Conservation (phyloP, 164 flowering plant genomes). For the Cinnamomum chago region DNA sequence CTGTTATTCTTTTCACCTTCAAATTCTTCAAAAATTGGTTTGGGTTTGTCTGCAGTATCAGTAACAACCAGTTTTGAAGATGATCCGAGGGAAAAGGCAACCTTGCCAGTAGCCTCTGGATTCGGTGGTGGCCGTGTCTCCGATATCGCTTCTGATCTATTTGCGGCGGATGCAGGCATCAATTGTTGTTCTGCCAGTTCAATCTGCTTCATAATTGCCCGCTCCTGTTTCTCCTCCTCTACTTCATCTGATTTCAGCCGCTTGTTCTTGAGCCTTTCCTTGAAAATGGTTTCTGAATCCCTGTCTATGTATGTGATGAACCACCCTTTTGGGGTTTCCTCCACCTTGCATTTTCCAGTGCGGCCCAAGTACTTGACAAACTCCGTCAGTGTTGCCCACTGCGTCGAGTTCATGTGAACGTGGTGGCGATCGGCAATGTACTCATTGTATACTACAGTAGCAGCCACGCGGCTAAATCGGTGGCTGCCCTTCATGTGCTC, state of each 20-base stretch:
- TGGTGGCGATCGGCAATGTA: slow-evolving; percentile 82
- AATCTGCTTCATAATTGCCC: slow-evolving; percentile 69
- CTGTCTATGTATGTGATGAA: slow-evolving; percentile 84
- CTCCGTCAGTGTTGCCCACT: slow-evolving; percentile 91
- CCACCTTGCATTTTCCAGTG: slow-evolving; percentile 85
- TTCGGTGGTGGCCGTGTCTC: slow-evolving; percentile 22
- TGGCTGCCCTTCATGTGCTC: slow-evolving; percentile 90
- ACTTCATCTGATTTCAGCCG: slow-evolving; percentile 56
- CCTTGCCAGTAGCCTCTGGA: slow-evolving; percentile 39
- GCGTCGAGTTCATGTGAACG: slow-evolving; percentile 86
- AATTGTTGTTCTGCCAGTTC: slow-evolving; percentile 62
- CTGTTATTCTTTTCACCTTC: slow-evolving; percentile 23
- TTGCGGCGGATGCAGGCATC: slow-evolving; percentile 11
- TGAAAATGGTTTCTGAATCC: slow-evolving; percentile 76
- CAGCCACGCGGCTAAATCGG: slow-evolving; percentile 79
- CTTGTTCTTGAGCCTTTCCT: slow-evolving; percentile 73
- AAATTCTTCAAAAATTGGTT: slow-evolving; percentile 38
- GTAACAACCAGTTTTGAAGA: slow-evolving; percentile 22
- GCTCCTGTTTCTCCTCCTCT: slow-evolving; percentile 89
- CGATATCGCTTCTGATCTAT: slow-evolving; percentile 1
- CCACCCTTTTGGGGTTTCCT: slow-evolving; percentile 94
- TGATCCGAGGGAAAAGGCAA: slow-evolving; percentile 56
- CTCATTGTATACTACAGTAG: slow-evolving; percentile 92
- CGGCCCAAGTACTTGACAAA: slow-evolving; percentile 77
- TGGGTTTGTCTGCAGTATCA: slow-evolving; percentile 43